A percentile compares a stretch with the other conserved stretches of the same genome.
phyloP scores from a whole-genome alignment of 2,329 filamentous ascomycete species.

The Magnaporthiopsis poae region DNA sequence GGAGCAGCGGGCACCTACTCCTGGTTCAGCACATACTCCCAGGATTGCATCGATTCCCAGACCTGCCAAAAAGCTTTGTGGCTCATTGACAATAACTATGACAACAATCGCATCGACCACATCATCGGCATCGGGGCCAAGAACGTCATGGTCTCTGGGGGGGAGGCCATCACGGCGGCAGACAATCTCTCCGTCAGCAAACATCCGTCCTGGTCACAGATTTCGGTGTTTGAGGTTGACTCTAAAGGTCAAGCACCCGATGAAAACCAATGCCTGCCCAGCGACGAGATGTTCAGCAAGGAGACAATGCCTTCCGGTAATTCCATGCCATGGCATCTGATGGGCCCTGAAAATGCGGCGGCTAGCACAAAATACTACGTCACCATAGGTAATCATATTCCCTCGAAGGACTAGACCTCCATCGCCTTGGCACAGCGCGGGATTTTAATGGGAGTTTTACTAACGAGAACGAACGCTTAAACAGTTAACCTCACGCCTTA shows the following conservation, averaged over 20 bases:
- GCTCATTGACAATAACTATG: conserved; percentile 15
- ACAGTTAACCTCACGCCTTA: background rate
- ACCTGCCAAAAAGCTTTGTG: conserved; percentile 18
- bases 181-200: conserved; percentile 20
- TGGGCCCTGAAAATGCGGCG: background rate
- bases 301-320: background rate
- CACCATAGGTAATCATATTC: background rate
- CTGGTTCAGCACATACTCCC: conserved; percentile 17
- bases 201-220: conserved; percentile 22
- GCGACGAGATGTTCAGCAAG: background rate
- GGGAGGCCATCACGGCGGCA: conserved; percentile 17
- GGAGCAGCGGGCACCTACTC: conserved; percentile 19
- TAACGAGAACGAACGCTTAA: background rate
- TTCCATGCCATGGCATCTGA: background rate
- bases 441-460: too few relatives aligned
- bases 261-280: background rate
- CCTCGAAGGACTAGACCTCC: background rate
- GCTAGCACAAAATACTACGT: background rate
- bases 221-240: conserved; percentile 16
- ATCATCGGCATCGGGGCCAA: conserved; percentile 23
- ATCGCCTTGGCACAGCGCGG: background rate
- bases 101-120: conserved; percentile 17
- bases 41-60: conserved; percentile 15
- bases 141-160: conserved; percentile 19
- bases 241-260: conserved; percentile 5